Evolutionary conservation across 2,329 filamentous ascomycete species (phyloP).

Genomic region (Triangularia verruculosa): DNA sequence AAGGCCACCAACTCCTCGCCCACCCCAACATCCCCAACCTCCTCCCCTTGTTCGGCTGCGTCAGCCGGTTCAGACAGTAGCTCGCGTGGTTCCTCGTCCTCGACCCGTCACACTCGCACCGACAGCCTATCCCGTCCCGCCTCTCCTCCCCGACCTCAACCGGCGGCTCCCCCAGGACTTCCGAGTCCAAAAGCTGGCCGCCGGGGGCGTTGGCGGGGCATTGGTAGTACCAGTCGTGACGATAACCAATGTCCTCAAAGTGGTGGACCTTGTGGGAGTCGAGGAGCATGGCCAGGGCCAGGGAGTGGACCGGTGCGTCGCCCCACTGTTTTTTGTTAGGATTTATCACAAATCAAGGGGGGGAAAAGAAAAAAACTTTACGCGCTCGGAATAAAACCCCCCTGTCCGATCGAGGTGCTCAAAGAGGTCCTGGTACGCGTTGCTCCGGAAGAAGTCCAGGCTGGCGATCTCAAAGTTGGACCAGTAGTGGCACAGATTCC

Average conservation of each 20-base stretch:
- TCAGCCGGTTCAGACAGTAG: slow-evolving; percentile 40
- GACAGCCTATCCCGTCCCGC: slow-evolving; percentile 40
- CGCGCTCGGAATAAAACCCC: slow-evolving; percentile 44
- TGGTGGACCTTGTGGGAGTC: slow-evolving; percentile 41
- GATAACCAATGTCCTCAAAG: slow-evolving; percentile 44
- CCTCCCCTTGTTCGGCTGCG: slow-evolving; percentile 34
- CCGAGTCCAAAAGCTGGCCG: slow-evolving; percentile 35
- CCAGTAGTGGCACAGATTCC: slow-evolving; percentile 48
- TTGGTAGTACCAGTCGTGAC: slow-evolving; percentile 36
- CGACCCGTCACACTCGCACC: slow-evolving; percentile 40
- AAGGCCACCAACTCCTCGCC: slow-evolving; percentile 29
- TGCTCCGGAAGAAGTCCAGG: slow-evolving; percentile 43
- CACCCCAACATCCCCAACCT: slow-evolving; percentile 29
- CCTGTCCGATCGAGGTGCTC: slow-evolving; percentile 40
- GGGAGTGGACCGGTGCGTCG: slow-evolving; percentile 43
- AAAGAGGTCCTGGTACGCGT: slow-evolving; percentile 41
- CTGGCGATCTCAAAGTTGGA: slow-evolving; percentile 48
- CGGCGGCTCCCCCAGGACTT: slow-evolving; percentile 29
- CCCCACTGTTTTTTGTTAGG: slow-evolving; percentile 37
- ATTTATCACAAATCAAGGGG: background rate
- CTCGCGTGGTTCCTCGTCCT: slow-evolving; percentile 33
- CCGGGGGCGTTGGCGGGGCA: slow-evolving; percentile 38
- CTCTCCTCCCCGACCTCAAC: slow-evolving; percentile 31
- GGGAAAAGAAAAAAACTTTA: slow-evolving; percentile 26
- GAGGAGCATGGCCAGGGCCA: slow-evolving; percentile 42